Evolutionary conservation across 305 asterid genomes (phyloP).

Genomic region (Solanum hybrid): DNA sequence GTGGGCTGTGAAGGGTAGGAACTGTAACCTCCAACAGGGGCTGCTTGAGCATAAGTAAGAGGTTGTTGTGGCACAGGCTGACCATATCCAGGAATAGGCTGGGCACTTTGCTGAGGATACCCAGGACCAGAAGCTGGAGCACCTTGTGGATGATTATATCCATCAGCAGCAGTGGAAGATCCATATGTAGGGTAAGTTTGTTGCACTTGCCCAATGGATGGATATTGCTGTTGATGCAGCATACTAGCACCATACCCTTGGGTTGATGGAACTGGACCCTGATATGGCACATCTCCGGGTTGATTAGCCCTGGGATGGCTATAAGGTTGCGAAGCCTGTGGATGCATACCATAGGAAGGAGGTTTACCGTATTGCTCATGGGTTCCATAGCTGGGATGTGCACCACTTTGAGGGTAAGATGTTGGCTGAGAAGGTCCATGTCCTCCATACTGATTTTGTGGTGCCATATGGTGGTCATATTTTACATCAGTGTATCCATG

Average conservation of each 20-base stretch:
- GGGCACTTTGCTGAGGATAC: conserved; percentile 57
- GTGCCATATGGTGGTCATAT: conserved; percentile 47
- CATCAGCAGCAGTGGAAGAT: conserved; percentile 47
- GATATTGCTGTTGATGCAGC: conserved; percentile 63
- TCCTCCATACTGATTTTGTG: conserved; percentile 59
- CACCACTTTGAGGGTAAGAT: conserved; percentile 52
- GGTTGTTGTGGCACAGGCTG: conserved; percentile 59
- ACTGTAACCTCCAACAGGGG: conserved; percentile 52
- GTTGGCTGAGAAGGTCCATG: conserved; percentile 60
- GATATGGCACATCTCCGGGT: conserved; percentile 62
- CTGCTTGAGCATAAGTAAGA: conserved; percentile 44
- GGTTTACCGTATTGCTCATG: conserved; percentile 74
- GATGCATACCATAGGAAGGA: conserved; percentile 52
- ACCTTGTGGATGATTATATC: conserved; percentile 47
- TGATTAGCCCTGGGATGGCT: conserved; percentile 69
- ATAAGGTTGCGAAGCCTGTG: conserved; percentile 56
- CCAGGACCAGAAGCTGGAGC: conserved; percentile 51
- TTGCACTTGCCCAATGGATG: conserved; percentile 51
- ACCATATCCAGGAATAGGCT: conserved; percentile 61
- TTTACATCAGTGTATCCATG: conserved; percentile 67
- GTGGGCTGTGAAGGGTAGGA: conserved; percentile 70
- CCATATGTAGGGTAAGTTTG: conserved; percentile 64
- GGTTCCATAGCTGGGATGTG: conserved; percentile 51
- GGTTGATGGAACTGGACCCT: conserved; percentile 42
- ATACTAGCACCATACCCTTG: conserved; percentile 54